Evolutionary conservation across 257 asterid genomes (phyloP).

Genomic region (Nicotiana benthamiana): DNA sequence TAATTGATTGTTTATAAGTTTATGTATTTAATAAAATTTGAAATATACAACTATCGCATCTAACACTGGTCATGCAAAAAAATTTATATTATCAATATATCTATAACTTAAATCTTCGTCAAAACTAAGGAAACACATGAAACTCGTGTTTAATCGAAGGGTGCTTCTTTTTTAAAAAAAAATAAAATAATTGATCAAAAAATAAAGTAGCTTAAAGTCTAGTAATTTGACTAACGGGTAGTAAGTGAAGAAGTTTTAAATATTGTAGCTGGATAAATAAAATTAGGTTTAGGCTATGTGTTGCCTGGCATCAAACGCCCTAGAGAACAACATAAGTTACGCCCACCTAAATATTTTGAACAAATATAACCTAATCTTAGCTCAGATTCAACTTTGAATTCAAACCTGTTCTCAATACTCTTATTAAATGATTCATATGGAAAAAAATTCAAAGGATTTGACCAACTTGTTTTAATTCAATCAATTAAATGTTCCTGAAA

Average conservation of each 20-base stretch:
- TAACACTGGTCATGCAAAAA: too few relatives aligned
- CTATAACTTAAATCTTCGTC: background rate
- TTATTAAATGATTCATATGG: background rate
- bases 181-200: background rate
- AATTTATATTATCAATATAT: too few relatives aligned
- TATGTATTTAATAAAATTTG: too few relatives aligned
- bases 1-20: too few relatives aligned
- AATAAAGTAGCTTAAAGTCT: background rate
- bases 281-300: background rate
- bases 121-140: background rate
- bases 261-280: background rate
- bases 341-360: background rate
- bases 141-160: too few relatives aligned
- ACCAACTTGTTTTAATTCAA: background rate
- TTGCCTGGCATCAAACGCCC: background rate
- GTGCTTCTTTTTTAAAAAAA: too few relatives aligned
- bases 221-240: background rate
- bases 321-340: background rate
- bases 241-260: background rate
- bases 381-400: slow-evolving; percentile 3
- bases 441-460: background rate
- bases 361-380: slow-evolving; percentile 4
- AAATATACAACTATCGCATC: too few relatives aligned
- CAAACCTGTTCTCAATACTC: background rate
- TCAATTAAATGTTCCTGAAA: background rate